phyloP scores from a whole-genome alignment of 176 grass and related monocot genomes.

The Cenchrus americanus region DNA sequence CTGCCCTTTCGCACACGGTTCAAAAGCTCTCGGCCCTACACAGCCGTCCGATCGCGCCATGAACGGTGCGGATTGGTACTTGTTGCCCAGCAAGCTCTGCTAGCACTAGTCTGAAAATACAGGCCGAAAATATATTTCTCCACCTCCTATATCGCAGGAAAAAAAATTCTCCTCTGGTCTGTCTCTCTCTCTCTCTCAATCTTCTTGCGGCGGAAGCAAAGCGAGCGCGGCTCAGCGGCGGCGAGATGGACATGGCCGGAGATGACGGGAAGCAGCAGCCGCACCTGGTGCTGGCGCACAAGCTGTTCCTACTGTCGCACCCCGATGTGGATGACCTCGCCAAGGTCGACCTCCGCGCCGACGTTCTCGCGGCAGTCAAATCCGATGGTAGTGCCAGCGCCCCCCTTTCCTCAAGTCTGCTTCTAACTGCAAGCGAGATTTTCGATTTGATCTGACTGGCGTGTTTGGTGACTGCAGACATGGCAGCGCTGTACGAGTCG shows the following conservation, averaged over 20 bases:
- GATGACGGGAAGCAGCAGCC: constrained; percentile 74
- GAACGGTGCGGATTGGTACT: neutral
- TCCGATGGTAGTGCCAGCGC: constrained; percentile 56
- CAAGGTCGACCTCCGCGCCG: constrained; percentile 85
- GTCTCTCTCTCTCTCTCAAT: neutral
- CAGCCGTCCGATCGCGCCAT: constrained; percentile 11
- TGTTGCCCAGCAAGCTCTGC: neutral
- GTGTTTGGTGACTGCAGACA: constrained; percentile 56
- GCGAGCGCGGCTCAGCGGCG: constrained; percentile 12
- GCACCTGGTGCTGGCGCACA: constrained; percentile 82
- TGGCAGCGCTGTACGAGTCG: constrained; percentile 83
- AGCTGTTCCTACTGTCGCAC: constrained; percentile 85
- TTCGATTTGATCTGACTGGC: constrained; percentile 34
- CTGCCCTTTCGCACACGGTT: neutral
- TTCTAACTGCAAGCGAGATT: neutral
- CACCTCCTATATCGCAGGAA: neutral
- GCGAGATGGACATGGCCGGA: constrained; percentile 53
- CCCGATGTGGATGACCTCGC: constrained; percentile 83
- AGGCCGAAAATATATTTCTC: neutral
- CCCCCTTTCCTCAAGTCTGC: neutral
- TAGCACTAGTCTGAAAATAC: neutral
- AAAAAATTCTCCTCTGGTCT: neutral
- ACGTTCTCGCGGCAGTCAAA: constrained; percentile 82
- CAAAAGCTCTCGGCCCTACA: neutral
- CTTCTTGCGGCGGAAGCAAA: constrained; percentile 65